Evolutionary conservation across 1,139 yeast genomes (phyloP), one percentile per base, ranked within the genome.

Genomic region (Hyphopichia fennica): DNA sequence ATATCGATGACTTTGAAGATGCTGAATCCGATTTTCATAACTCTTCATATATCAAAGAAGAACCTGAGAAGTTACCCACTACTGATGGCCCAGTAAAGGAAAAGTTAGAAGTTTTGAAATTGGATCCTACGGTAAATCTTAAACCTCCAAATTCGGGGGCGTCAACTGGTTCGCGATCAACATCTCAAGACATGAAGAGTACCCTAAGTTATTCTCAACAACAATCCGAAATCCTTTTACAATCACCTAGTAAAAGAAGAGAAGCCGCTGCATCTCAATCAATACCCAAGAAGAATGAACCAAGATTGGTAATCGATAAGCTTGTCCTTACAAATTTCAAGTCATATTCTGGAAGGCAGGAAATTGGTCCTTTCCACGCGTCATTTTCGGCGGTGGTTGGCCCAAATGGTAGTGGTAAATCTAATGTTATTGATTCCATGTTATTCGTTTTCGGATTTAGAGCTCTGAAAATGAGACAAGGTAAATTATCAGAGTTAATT

Each of bases 371-470:
- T 0, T 95, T 95, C 62, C 87, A 93, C 59, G 69, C 90, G 35
- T 88, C 96, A 2, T 95, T 95, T 59, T 88, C 96, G 8, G 97
- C 99, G 0, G 96, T 95, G 9, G 98, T 95, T n/a, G 99, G 99
- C 0, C 99, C 99, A 3, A 95, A 95, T 61, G 99, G 99, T 25
- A 87, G 96, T 33, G 99, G 99, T 8, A 93, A 93, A 63, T 91
- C 98, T 11, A 95, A 95, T 59, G 99, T 95, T 32, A 95, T 95
- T 50, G 99, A 95, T 60, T 87, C 98, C 2, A 79, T 95, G 78
- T 72, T 95, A 45, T 95, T 95, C 63, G 99, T 95, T 3, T 95
- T 95, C 67, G 99, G 99, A 0, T 95, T 95, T 63, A 75, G 99
- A 48, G 99, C 99, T 0, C 81, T 83, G 59, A 93, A 95, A 62